Conservation (phyloP, 2,329 filamentous ascomycete species). For the Annulohypoxylon truncatum region DNA sequence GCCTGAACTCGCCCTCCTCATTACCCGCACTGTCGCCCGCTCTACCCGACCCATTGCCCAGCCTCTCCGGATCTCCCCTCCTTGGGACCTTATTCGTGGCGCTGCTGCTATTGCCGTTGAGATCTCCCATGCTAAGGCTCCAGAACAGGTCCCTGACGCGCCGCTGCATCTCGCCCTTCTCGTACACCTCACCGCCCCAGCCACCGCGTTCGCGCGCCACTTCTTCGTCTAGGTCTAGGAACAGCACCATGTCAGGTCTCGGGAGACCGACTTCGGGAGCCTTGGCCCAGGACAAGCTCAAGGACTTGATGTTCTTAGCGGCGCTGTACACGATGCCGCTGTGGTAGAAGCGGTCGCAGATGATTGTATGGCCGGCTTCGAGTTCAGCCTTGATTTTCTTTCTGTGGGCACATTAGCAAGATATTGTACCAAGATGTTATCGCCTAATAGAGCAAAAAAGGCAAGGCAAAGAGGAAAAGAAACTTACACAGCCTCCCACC, state of each 20-base stretch:
- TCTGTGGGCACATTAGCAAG: constrained; percentile 49
- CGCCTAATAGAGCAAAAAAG: background rate
- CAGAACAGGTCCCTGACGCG: constrained; percentile 81
- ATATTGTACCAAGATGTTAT: background rate
- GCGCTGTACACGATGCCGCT: constrained; percentile 93
- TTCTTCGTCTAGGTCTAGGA: constrained; percentile 82
- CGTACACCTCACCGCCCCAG: constrained; percentile 90
- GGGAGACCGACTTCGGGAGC: constrained; percentile 88
- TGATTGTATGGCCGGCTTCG: constrained; percentile 74
- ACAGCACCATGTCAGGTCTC: constrained; percentile 86
- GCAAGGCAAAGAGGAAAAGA: background rate
- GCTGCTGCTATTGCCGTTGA: constrained; percentile 47
- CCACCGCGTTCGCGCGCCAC: constrained; percentile 82
- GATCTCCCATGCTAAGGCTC: constrained; percentile 62
- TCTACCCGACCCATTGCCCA: constrained; percentile 36
- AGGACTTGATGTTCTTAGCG: constrained; percentile 79
- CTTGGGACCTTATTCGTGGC: constrained; percentile 24
- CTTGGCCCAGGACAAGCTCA: constrained; percentile 83
- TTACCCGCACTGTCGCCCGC: constrained; percentile 32
- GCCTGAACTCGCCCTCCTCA: constrained; percentile 54
- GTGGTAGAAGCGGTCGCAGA: constrained; percentile 96
- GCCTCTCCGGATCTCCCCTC: constrained; percentile 24
- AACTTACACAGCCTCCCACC: constrained; percentile 79
- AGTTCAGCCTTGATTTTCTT: constrained; percentile 66
- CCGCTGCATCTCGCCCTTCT: constrained; percentile 83